phyloP scores from a whole-genome alignment of 345 rosid genomes.

The Bruguiera parviflora region DNA sequence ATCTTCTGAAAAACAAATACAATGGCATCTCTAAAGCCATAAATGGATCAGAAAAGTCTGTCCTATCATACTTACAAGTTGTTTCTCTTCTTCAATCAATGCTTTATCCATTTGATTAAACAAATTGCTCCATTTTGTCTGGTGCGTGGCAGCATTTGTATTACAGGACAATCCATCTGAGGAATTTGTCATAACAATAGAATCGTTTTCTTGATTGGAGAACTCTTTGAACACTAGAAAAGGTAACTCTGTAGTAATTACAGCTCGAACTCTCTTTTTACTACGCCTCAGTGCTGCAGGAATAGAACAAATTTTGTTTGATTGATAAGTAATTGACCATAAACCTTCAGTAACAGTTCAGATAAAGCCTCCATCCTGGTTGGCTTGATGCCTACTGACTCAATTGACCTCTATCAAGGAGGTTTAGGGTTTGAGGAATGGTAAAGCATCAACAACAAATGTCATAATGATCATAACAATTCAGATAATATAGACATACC shows the following conservation, averaged over 20 bases:
- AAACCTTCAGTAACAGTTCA: background rate
- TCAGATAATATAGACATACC: constrained; percentile 39
- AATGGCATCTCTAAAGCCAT: background rate
- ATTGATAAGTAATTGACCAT: background rate
- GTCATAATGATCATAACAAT: background rate
- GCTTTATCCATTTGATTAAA: constrained; percentile 78
- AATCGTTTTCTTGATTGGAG: constrained; percentile 40
- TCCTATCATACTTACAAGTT: constrained; percentile 53
- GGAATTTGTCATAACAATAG: constrained; percentile 24
- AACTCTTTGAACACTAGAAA: constrained; percentile 65
- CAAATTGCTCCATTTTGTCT: constrained; percentile 54
- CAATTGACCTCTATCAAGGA: too few species aligned
- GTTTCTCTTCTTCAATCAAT: constrained; percentile 74
- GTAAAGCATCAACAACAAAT: too few species aligned
- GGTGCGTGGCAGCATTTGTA: constrained; percentile 49
- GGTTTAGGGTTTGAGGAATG: too few species aligned
- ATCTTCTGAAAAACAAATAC: background rate
- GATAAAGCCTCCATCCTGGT: background rate
- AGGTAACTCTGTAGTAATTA: constrained; percentile 71
- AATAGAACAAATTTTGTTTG: constrained; percentile 16
- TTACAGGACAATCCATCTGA: constrained; percentile 31
- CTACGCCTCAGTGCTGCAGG: constrained; percentile 80
- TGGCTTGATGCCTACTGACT: too few species aligned
- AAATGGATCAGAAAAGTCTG: background rate
- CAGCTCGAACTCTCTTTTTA: constrained; percentile 79